Base-by-base conservation (phyloP, 169 alveolate species). In the Perkinsus chesapeaki region DNA sequence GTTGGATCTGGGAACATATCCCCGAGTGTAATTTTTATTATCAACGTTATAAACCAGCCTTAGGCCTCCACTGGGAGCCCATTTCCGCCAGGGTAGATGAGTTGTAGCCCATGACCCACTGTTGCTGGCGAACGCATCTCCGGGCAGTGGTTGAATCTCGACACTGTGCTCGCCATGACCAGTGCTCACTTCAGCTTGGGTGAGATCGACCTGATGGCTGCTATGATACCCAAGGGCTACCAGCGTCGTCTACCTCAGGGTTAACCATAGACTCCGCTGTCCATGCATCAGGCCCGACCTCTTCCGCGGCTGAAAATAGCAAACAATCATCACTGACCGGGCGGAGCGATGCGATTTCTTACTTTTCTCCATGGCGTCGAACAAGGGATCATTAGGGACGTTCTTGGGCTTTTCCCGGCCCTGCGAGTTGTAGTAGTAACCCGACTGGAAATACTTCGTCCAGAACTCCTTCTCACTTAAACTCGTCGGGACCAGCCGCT, bases 321-420 rank as follows among this genome's bases (percentile, higher is more conserved):
- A 60, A 43, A 9, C 5, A 43, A 9, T 5, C 60, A 27, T 23
- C 27, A 27, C 36, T 7, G 31, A 5, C 82, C 27, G 27, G 82
- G 82, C 82, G 82, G 82, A 60, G 82, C 82, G 82, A 60, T 12
- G 82, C 82, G 82, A n/a, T n/a, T n/a, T n/a, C 82, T 34, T 60
- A 60, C 82, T 60, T 60, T 60, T 60, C 82, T 60, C 82, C 82
- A 60, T 60, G 23, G 82, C 82, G 27, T 60, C 82, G 31, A 60
- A 60, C 23, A 60, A 60, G 3, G 82, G 82, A 34, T 60, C 82
- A 16, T 60, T 60, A 23, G 82, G 82, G 12, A 60, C 27, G 82
- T 60, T 60, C 82, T 60, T 60, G 23, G 82, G 82, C 82, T 60
- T 60, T 34, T 60, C 82, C 82, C 27, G 12, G 37, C 82, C 82